Evolutionary conservation across 441 rosid species (phyloP).

Genomic region (Adansonia gregorii): DNA sequence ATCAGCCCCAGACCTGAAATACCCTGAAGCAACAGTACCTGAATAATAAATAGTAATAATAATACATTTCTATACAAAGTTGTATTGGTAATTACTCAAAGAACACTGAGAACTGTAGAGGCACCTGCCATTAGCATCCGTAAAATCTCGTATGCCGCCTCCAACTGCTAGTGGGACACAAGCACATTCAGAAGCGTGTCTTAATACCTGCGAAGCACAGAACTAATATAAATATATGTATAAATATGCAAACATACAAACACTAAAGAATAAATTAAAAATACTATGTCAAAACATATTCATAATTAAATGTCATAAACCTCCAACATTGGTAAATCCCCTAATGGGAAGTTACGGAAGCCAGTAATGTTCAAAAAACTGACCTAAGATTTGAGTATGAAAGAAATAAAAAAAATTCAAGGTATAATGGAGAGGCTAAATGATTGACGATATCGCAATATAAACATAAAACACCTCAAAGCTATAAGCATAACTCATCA

Average conservation of each 20-base stretch:
- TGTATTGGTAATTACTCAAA: not conserved
- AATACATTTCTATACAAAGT: not conserved
- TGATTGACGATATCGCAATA: not conserved
- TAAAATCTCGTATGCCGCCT: slow-evolving; percentile 97
- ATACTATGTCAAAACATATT: not conserved
- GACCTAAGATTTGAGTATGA: slow-evolving; percentile 55
- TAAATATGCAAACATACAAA: not conserved
- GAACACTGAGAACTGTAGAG: not conserved
- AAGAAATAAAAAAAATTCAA: slow-evolving; percentile 26
- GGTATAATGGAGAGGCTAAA: slow-evolving; percentile 3
- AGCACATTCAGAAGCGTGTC: slow-evolving; percentile 85
- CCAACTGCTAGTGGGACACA: slow-evolving; percentile 97
- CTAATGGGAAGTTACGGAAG: slow-evolving; percentile 92
- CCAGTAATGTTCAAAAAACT: slow-evolving; percentile 93
- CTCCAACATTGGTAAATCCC: slow-evolving; percentile 97
- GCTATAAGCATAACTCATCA: slow-evolving; percentile 69
- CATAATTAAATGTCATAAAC: slow-evolving; percentile 42
- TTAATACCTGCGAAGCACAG: slow-evolving; percentile 63
- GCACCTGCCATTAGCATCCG: slow-evolving; percentile 92
- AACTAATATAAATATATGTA: slow-evolving; percentile 19
- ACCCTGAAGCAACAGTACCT: slow-evolving; percentile 97
- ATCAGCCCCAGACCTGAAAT: slow-evolving; percentile 97
- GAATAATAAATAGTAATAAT: slow-evolving; percentile 23
- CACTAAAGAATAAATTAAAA: slow-evolving; percentile 10
- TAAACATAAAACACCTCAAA: slow-evolving; percentile 31